A percentile compares a stretch with the other conserved stretches of the same genome.
Conservation (phyloP, 2,329 filamentous ascomycete species). For the Graphilbum ipis-grandicollis region DNA sequence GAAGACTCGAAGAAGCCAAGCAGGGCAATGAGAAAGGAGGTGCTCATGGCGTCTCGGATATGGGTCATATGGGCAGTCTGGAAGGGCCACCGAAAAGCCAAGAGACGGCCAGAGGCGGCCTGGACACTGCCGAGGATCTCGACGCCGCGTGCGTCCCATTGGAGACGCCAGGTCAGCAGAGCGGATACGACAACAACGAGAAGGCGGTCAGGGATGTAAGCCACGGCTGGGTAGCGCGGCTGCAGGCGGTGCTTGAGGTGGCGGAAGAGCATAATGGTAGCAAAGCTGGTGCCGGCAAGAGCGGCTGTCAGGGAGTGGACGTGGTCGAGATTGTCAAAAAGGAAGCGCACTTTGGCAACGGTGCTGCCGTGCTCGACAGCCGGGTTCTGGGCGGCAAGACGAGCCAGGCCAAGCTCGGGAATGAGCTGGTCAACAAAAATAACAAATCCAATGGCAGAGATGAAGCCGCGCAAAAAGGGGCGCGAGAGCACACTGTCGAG, state of each 20-base stretch:
- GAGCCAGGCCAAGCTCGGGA: slow-evolving; percentile 66
- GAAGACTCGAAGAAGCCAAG: slow-evolving; percentile 98
- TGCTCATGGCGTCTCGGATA: slow-evolving; percentile 73
- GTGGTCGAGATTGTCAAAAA: slow-evolving; percentile 47
- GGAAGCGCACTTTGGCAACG: slow-evolving; percentile 69
- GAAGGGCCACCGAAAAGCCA: slow-evolving; percentile 79
- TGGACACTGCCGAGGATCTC: slow-evolving; percentile 71
- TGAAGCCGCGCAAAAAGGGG: slow-evolving; percentile 87
- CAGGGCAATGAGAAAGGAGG: slow-evolving; percentile 80
- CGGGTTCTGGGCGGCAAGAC: slow-evolving; percentile 40
- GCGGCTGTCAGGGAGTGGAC: slow-evolving; percentile 59
- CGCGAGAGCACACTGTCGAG: slow-evolving; percentile 85
- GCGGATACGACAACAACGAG: slow-evolving; percentile 74
- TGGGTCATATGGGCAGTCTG: slow-evolving; percentile 59
- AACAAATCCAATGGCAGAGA: slow-evolving; percentile 90
- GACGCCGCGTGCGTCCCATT: slow-evolving; percentile 67
- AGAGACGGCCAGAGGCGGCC: slow-evolving; percentile 50
- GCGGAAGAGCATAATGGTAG: slow-evolving; percentile 77
- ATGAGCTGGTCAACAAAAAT: slow-evolving; percentile 92
- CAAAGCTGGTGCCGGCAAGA: slow-evolving; percentile 65
- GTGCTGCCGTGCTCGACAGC: slow-evolving; percentile 71
- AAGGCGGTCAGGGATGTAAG: slow-evolving; percentile 85
- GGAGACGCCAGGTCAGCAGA: slow-evolving; percentile 56
- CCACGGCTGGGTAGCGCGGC: slow-evolving; percentile 60
- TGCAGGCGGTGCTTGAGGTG: slow-evolving; percentile 69